A percentile compares a stretch with the other conserved stretches of the same genome.
Evolutionary conservation across 179 eudicot species (phyloP).

Genomic region (Amaranthus tricolor): DNA sequence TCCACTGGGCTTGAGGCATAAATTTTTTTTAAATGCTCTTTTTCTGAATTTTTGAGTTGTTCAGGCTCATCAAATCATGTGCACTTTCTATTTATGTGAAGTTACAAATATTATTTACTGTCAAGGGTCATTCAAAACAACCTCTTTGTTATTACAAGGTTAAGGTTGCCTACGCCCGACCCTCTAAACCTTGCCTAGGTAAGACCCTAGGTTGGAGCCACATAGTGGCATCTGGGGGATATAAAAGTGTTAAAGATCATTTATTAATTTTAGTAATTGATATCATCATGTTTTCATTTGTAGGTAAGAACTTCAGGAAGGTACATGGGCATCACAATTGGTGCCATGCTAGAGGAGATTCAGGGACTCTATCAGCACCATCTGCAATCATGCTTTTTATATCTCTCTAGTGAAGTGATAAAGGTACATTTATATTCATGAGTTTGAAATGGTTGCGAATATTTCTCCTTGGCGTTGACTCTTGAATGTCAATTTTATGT

Average conservation of each 20-base stretch:
- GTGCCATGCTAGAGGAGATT: conserved; percentile 95
- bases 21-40: background rate
- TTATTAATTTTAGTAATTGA: background rate
- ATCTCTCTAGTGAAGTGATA: conserved; percentile 97
- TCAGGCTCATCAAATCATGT: conserved; percentile 3
- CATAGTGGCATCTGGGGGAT: too few relatives aligned
- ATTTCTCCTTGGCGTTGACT: background rate
- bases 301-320: conserved; percentile 96
- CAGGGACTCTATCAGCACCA: conserved; percentile 84
- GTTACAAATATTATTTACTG: background rate
- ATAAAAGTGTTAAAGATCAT: too few relatives aligned
- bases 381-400: conserved; percentile 96
- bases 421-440: conserved; percentile 49
- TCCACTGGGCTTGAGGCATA: background rate
- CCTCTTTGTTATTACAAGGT: too few relatives aligned
- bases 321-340: conserved; percentile 92
- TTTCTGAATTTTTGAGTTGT: background rate
- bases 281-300: conserved; percentile 17
- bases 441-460: conserved; percentile 14
- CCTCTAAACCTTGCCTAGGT: too few relatives aligned
- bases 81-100: background rate
- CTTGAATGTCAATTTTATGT: conserved; percentile 19
- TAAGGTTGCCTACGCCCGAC: too few relatives aligned
- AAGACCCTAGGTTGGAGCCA: too few relatives aligned
- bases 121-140: too few relatives aligned